Base-by-base conservation (phyloP, 192 early-diverging fungal genomes). In the Coemansia sp. region DNA sequence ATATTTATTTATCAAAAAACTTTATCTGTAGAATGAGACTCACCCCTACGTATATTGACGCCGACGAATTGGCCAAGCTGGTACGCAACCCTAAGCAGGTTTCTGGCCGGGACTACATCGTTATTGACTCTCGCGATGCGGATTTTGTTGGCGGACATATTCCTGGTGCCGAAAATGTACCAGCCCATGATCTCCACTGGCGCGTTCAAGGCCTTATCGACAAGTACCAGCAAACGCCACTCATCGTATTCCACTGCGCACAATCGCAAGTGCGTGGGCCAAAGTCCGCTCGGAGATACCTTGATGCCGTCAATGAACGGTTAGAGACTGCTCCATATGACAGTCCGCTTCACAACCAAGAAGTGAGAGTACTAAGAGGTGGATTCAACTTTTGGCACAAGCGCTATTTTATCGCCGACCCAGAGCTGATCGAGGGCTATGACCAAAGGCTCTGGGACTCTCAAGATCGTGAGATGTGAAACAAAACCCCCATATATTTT, bases 181-280 rank as follows among this genome's bases (percentile, higher is more conserved):
- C 94, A 0, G 87, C 92, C 7, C 75, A 82, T 12, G 73, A 90
- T 33, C 80, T 96, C 49, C 70, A 71, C 5, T 88, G 87, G 29
- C 47, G 61, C 34, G 76, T 87, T 0, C 80, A 74, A 2, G 63
- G 51, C 9, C 34, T 89, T 34, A 73, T 91, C 63, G 76, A 80
- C 16, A 67, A 90, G 55, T 90, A 90, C 75, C 63, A 64, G 42
- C 15, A 71, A 33, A 88, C 93, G 6, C 92, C 92, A 1, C 65
- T 80, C 27, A 69, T 97, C 4, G 84, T 92, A 68, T 96, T 97
- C 67, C 95, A 96, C 72, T 97, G 96, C 68, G 90, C 93, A 2
- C 73, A 95, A 22, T 96, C 93, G 20, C 95, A 96, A 84, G 87
- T 90, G 5, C 87, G 93, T 54, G 93, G 92, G 4, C 92, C 92